phyloP scores from a whole-genome alignment of 2,329 filamentous ascomycete genomes.

The Juglanconis oblonga region DNA sequence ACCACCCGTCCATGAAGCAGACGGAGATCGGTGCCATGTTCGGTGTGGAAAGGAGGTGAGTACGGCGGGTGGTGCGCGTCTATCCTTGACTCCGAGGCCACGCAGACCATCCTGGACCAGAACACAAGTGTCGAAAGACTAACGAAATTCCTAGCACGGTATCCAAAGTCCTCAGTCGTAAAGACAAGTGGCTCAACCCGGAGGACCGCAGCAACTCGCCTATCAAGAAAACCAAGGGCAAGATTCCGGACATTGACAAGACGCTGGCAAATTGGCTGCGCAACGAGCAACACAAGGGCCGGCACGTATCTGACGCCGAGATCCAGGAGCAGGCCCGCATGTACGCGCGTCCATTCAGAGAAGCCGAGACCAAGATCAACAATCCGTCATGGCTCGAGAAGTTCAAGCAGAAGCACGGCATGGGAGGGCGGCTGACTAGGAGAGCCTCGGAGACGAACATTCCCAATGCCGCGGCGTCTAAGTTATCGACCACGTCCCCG shows the following conservation, averaged over 20 bases:
- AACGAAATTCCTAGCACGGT: slow-evolving; percentile 68
- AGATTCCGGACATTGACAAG: slow-evolving; percentile 86
- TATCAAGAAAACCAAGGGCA: slow-evolving; percentile 78
- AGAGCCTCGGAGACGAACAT: slow-evolving; percentile 69
- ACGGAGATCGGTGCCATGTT: slow-evolving; percentile 95
- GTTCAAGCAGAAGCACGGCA: slow-evolving; percentile 85
- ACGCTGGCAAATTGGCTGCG: slow-evolving; percentile 84
- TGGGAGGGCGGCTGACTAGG: slow-evolving; percentile 48
- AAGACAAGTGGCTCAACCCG: slow-evolving; percentile 86
- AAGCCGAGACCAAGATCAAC: slow-evolving; percentile 69
- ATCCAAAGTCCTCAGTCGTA: slow-evolving; percentile 93
- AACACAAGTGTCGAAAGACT: slow-evolving; percentile 20
- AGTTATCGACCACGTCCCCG: slow-evolving; percentile 52
- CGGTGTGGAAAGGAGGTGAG: slow-evolving; percentile 94
- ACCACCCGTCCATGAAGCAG: slow-evolving; percentile 88
- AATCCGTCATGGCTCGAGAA: slow-evolving; percentile 85
- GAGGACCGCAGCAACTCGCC: slow-evolving; percentile 78
- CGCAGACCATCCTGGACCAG: background rate
- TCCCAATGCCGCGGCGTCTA: slow-evolving; percentile 53
- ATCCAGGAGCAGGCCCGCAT: slow-evolving; percentile 81
- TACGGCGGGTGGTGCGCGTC: background rate
- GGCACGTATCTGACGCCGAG: slow-evolving; percentile 71
- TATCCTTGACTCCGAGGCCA: background rate
- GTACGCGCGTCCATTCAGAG: slow-evolving; percentile 70
- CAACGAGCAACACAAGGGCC: slow-evolving; percentile 75